Evolutionary conservation across 345 rosid species (phyloP).

Genomic region (Tarenaya hassleriana): DNA sequence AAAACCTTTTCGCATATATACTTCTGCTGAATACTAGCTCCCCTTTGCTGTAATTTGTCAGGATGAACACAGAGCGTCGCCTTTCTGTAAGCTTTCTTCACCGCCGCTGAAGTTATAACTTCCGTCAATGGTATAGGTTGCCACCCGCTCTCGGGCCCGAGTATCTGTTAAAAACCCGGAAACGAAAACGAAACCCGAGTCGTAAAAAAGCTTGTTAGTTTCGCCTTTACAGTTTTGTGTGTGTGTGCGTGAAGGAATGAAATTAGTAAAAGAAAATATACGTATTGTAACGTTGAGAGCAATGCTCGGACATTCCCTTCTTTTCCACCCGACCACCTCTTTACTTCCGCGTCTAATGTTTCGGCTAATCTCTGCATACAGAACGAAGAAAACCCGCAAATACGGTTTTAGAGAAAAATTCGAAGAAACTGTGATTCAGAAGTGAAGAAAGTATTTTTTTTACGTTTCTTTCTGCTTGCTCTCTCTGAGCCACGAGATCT

Average conservation of each 20-base stretch:
- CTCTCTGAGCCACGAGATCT: slow-evolving; percentile 81
- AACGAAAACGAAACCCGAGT: not conserved
- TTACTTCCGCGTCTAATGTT: slow-evolving; percentile 82
- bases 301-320: slow-evolving; percentile 93
- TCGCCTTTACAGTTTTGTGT: not conserved
- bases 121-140: slow-evolving; percentile 91
- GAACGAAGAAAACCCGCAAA: slow-evolving; percentile 11
- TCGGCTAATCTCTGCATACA: slow-evolving; percentile 75
- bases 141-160: slow-evolving; percentile 88
- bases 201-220: not conserved
- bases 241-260: not conserved
- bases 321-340: slow-evolving; percentile 92
- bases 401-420: slow-evolving; percentile 11
- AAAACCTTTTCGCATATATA: slow-evolving; percentile 90
- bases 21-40: slow-evolving; percentile 91
- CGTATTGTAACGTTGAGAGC: slow-evolving; percentile 96
- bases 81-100: slow-evolving; percentile 92
- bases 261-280: slow-evolving; percentile 31
- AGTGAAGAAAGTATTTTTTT: not conserved
- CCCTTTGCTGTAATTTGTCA: slow-evolving; percentile 89
- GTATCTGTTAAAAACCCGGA: slow-evolving; percentile 46
- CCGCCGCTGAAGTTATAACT: slow-evolving; percentile 89
- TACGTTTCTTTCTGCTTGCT: slow-evolving; percentile 89
- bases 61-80: slow-evolving; percentile 99
- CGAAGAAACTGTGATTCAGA: slow-evolving; percentile 8